Base-by-base conservation (phyloP, 306 rosid genomes). In the Cucurbita argyrosperma region DNA sequence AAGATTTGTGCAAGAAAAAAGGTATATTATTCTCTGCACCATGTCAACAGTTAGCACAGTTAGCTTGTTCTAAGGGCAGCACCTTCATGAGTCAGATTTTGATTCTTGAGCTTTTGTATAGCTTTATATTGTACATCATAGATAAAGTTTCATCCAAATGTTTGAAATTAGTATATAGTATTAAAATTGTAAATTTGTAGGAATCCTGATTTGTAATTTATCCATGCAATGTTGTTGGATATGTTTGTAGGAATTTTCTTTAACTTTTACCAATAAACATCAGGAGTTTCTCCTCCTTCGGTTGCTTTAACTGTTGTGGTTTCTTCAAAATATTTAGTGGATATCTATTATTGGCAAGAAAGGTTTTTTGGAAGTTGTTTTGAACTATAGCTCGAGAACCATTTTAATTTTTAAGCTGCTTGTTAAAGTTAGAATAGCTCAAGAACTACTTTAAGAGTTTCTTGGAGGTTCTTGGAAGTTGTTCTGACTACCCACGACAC, bases 51-150 rank as follows among this genome's bases (percentile, higher is more conserved):
- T 47, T 52, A 5, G 26, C 59, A 69, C 15, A 49, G 37, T 65
- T 66, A 42, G n/a, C 72, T 66, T 66, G 39, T 66, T 75, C 38
- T 42, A 77, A 16, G 58, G 85, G 49, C 59, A 73, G 72, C 76
- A 21, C 72, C 74, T 74, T 54, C 37, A 60, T 19, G 38, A 11
- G 39, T 37, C 61, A 30, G 78, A 80, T 78, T 53, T 70, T 49
- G 56, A 63, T 39, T 54, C 38, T 73, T 57, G 53, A 70, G 51
- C 59, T 82, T 79, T 53, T 80, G 86, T 82, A 85, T 80, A 85
- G 86, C 81, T 72, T 71, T 80, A 73, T 53, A 16, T 70, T 50
- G 59, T 69, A 23, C 46, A 47, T 13, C 58, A 6, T 49, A 39
- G 74, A 23, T 69, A n/a, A 49, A 30, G 45, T 16, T 70, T 19